Percentiles rank a stretch among this genome's conserved stretches.
Conservation (phyloP, 164 flowering plant genomes). For the Stephania cephalantha region DNA sequence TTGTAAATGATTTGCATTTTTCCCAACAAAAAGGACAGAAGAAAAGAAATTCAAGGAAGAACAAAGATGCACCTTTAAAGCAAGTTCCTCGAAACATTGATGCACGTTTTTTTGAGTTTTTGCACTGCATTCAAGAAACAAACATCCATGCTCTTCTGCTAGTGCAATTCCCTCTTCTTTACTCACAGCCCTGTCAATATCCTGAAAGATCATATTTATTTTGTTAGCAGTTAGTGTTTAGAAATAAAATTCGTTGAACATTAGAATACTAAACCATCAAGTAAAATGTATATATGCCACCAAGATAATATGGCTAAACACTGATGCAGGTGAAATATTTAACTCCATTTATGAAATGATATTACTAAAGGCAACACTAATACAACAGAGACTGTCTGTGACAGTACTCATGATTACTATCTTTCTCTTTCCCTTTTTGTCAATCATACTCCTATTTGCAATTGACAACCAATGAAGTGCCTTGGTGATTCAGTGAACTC, state of each 20-base stretch:
- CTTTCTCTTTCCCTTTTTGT: too few species aligned
- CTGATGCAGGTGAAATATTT: background rate
- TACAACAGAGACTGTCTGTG: too few species aligned
- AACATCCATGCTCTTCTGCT: conserved; percentile 55
- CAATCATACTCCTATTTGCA: too few species aligned
- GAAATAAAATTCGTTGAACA: background rate
- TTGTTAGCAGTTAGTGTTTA: background rate
- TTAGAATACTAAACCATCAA: background rate
- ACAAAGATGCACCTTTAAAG: conserved; percentile 42
- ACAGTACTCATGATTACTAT: too few species aligned
- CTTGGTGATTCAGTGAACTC: too few species aligned
- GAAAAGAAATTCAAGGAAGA: background rate
- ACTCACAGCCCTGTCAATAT: conserved; percentile 63
- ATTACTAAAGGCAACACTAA: background rate
- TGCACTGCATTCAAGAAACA: conserved; percentile 84
- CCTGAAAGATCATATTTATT: conserved; percentile 33
- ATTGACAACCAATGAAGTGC: too few species aligned
- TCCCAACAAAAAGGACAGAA: background rate
- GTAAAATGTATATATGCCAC: background rate
- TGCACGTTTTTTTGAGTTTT: conserved; percentile 68
- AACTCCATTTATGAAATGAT: background rate
- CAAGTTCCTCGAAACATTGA: conserved; percentile 70
- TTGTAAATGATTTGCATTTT: background rate
- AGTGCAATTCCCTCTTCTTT: conserved; percentile 79
- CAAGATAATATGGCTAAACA: background rate